These are phyloP conservation scores for Kewa caespitosa DNA, from an alignment of 179 eudicot genomes.

Conservation along the genomic window DNA sequence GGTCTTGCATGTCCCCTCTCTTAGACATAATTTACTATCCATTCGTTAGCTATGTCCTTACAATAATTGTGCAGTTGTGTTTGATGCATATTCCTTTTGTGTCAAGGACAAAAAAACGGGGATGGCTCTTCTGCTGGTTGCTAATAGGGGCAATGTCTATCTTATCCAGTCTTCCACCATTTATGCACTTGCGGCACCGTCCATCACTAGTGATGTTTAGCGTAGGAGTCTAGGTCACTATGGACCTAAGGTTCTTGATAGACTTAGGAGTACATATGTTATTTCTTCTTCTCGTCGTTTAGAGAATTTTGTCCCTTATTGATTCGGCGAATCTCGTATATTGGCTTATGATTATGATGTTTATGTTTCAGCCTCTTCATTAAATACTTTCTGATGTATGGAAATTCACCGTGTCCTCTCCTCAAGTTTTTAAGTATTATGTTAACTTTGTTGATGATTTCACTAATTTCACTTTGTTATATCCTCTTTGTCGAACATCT, in stretches of 20 bases:
- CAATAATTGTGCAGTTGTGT: not conserved
- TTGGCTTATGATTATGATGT: not conserved
- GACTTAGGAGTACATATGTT: not conserved
- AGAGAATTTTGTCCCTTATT: not conserved
- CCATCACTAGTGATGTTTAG: not conserved
- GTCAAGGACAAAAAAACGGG: not conserved
- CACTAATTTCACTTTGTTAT: not conserved
- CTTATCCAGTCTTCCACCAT: not conserved
- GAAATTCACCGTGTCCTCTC: not conserved
- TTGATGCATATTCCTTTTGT: not conserved
- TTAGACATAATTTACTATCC: not conserved
- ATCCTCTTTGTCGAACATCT: not conserved
- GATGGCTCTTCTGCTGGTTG: not conserved
- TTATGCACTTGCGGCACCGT: not conserved
- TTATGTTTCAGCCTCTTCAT: not conserved
- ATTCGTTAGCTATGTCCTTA: not conserved
- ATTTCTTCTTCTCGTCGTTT: not conserved
- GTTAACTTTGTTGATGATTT: not conserved
- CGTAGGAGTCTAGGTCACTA: not conserved
- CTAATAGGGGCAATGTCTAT: not conserved
- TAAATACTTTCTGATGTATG: not conserved
- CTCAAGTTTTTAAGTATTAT: not conserved
- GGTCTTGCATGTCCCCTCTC: not conserved
- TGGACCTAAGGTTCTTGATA: not conserved
- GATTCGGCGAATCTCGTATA: not conserved